A percentile compares a stretch with the other conserved stretches of the same genome.
Evolutionary conservation across 1,284 basidiomycete species (phyloP).

Genomic region (Malassezia arunalokei): DNA sequence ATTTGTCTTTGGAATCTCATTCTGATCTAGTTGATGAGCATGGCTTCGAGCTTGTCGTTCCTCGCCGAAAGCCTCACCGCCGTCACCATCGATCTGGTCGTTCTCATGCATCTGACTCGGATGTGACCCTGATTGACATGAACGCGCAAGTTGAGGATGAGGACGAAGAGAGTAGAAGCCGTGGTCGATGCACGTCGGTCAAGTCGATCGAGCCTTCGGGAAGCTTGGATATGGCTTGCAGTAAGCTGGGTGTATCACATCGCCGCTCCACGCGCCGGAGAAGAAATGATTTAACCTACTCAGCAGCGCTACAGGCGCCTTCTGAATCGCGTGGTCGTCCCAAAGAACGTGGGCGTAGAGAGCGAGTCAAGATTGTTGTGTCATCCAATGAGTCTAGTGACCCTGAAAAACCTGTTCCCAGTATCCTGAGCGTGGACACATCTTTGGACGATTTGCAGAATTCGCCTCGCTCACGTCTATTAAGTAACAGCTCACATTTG

Average conservation of each 20-base stretch:
- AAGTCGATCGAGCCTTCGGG: constrained; percentile 13
- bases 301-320: too few relatives aligned
- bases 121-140: too few relatives aligned
- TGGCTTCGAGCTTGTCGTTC: constrained; percentile 20
- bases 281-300: background rate
- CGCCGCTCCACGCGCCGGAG: background rate
- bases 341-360: constrained; percentile 19
- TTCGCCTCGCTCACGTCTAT: constrained; percentile 24
- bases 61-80: background rate
- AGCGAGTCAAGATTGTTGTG: constrained; percentile 18
- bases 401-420: background rate
- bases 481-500: constrained; percentile 39
- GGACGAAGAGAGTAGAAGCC: background rate
- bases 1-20: background rate
- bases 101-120: too few relatives aligned
- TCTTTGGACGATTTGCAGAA: background rate
- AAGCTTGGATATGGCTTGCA: background rate
- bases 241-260: background rate
- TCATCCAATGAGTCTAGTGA: constrained; percentile 2
- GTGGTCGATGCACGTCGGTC: background rate
- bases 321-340: background rate
- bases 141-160: too few relatives aligned
- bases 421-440: background rate
- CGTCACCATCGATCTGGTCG: too few relatives aligned
- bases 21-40: constrained; percentile 13